Conservation (phyloP, 768 basidiomycete species). For the Asterophora lycoperdoides region DNA sequence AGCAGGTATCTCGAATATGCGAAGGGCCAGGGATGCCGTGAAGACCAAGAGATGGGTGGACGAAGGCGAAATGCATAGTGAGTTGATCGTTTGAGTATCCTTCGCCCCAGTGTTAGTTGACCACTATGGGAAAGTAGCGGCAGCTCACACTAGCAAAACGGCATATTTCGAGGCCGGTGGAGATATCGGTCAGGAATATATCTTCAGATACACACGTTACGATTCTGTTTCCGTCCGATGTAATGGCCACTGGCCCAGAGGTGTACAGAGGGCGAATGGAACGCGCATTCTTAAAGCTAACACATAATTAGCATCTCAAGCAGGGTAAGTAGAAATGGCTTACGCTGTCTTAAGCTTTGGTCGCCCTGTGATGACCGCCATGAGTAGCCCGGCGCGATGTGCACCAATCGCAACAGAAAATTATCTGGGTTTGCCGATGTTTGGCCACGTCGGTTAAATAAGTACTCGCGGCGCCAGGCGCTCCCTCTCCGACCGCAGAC, state of each 20-base stretch:
- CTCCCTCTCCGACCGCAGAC: too few relatives aligned
- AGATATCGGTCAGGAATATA: conserved; percentile 77
- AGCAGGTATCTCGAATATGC: conserved; percentile 76
- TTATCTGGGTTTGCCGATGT: conserved; percentile 13
- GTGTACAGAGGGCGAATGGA: conserved; percentile 83
- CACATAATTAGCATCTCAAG: conserved; percentile 9
- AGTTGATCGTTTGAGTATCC: conserved; percentile 83
- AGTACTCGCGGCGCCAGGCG: too few relatives aligned
- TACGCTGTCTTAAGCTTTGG: conserved; percentile 63
- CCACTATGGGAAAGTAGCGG: background rate
- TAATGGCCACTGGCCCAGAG: conserved; percentile 77
- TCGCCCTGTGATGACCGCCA: conserved; percentile 33
- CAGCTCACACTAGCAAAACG: conserved; percentile 76
- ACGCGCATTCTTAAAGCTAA: conserved; percentile 72
- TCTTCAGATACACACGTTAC: conserved; percentile 88
- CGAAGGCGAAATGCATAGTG: conserved; percentile 78
- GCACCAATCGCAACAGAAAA: conserved; percentile 17
- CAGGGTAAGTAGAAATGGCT: conserved; percentile 19
- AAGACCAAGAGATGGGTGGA: conserved; percentile 74
- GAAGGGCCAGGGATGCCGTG: conserved; percentile 75
- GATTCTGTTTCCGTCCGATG: conserved; percentile 72
- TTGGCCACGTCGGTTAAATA: too few relatives aligned
- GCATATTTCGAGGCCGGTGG: conserved; percentile 69
- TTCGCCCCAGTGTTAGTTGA: conserved; percentile 25
- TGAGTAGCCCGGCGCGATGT: conserved; percentile 11